A percentile compares a stretch with the other conserved stretches of the same genome.
phyloP scores from a whole-genome alignment of 2,329 filamentous ascomycete species.

The Xylaria polymorpha region DNA sequence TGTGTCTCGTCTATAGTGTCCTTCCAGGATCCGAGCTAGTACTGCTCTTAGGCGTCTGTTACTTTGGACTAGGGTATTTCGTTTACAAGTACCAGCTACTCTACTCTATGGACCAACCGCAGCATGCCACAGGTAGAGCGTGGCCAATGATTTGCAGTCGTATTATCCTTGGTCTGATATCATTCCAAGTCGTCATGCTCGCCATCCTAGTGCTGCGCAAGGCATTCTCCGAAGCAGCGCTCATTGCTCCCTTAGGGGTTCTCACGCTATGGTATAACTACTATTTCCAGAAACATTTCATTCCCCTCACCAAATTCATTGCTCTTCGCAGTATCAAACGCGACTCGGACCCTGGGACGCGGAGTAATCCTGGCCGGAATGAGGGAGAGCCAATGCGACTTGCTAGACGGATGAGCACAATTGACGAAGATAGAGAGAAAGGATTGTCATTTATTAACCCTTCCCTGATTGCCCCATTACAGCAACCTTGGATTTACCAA shows the following conservation, averaged over 20 bases:
- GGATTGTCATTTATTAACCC: constrained; percentile 81
- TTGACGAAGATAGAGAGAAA: constrained; percentile 79
- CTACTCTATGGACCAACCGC: constrained; percentile 97
- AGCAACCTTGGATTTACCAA: constrained; percentile 75
- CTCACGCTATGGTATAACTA: constrained; percentile 91
- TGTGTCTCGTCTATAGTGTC: constrained; percentile 94
- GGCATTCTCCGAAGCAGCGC: constrained; percentile 77
- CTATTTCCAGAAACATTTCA: constrained; percentile 82
- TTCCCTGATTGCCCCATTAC: constrained; percentile 75
- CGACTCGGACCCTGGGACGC: constrained; percentile 63
- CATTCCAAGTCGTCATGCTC: constrained; percentile 92
- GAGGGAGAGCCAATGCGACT: constrained; percentile 55
- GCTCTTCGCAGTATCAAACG: constrained; percentile 85
- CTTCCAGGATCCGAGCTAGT: constrained; percentile 83
- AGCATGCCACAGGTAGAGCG: constrained; percentile 90
- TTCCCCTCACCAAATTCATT: constrained; percentile 91
- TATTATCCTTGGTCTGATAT: constrained; percentile 83
- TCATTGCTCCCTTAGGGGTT: constrained; percentile 80
- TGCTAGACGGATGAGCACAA: constrained; percentile 68
- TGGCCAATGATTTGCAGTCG: constrained; percentile 98
- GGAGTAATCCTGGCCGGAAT: constrained; percentile 57
- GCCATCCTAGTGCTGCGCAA: constrained; percentile 81
- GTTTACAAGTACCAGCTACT: constrained; percentile 97
- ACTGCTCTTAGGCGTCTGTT: constrained; percentile 82
- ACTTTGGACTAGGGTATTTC: constrained; percentile 85